Percentiles rank a stretch among this genome's conserved stretches.
Evolutionary conservation across 306 rosid species (phyloP).

Genomic region (Lithocarpus polystachyus): DNA sequence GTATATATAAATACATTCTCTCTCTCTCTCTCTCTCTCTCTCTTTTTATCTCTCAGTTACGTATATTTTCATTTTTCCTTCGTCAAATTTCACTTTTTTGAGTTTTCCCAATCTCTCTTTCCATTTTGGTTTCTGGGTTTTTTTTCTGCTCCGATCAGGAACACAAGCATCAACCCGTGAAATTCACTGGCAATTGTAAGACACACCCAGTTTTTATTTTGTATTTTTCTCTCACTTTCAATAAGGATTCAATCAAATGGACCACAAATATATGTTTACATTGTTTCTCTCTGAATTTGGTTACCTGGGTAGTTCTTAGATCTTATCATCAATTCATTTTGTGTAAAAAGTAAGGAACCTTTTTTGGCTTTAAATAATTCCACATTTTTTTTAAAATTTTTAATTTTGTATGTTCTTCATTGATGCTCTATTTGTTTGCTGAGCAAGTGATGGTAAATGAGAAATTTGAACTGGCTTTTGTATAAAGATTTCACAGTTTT

Average conservation of each 20-base stretch:
- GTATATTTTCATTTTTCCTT: neutral
- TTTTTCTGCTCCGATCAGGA: neutral
- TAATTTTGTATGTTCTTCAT: no score
- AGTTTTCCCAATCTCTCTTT: neutral
- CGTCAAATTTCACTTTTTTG: neutral
- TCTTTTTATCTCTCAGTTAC: neutral
- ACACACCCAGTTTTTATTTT: neutral
- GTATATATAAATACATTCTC: neutral
- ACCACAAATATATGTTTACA: neutral
- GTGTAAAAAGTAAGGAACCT: neutral
- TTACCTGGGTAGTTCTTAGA: slow-evolving; percentile 32
- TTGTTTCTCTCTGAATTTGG: slow-evolving; percentile 6
- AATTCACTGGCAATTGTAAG: no score
- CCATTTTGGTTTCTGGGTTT: slow-evolving; percentile 8
- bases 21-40: neutral
- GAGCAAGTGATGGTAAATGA: slow-evolving; percentile 21
- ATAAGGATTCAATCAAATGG: neutral
- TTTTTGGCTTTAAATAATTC: neutral
- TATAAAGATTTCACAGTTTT: neutral
- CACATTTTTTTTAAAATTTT: neutral
- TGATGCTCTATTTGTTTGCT: neutral
- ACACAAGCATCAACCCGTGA: neutral
- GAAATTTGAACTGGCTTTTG: slow-evolving; percentile 8
- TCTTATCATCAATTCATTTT: slow-evolving; percentile 26
- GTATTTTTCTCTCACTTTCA: neutral